Percentiles rank a stretch among this genome's conserved stretches.
Conservation (phyloP, 768 basidiomycete genomes). For the Rhizopogon rudus region DNA sequence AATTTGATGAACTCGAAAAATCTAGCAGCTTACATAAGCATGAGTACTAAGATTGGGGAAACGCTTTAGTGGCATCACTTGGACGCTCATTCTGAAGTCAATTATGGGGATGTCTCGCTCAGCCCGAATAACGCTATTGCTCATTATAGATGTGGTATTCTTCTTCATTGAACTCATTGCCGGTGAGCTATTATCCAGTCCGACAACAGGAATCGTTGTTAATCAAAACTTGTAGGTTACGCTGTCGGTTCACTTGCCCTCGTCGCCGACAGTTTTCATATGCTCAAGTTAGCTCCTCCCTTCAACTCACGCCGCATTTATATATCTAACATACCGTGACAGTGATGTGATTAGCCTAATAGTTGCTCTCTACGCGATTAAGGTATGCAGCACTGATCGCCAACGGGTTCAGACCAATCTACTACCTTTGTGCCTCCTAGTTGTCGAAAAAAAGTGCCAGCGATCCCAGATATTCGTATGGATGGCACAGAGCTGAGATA, state of each 20-base stretch:
- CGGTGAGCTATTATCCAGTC: conserved; percentile 39
- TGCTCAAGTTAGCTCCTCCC: conserved; percentile 77
- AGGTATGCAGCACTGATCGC: conserved; percentile 32
- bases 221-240: conserved; percentile 54
- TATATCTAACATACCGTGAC: conserved; percentile 10
- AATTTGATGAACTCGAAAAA: neutral
- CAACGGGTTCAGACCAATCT: neutral
- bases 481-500: conserved; percentile 99
- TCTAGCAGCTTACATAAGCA: neutral
- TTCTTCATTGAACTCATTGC: conserved; percentile 83
- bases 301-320: neutral
- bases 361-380: conserved; percentile 94
- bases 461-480: conserved; percentile 87
- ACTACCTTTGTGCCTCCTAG: conserved; percentile 31
- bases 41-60: too few relatives aligned
- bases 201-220: neutral
- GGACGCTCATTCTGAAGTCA: neutral
- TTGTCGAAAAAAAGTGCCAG: conserved; percentile 54
- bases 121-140: conserved; percentile 66
- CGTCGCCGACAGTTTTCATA: conserved; percentile 96
- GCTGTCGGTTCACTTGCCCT: conserved; percentile 94
- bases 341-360: conserved; percentile 96
- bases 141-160: conserved; percentile 82
- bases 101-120: conserved; percentile 54
- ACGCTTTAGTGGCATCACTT: too few relatives aligned